phyloP scores from a whole-genome alignment of 176 grass and related monocot genomes.

The Olyra latifolia region DNA sequence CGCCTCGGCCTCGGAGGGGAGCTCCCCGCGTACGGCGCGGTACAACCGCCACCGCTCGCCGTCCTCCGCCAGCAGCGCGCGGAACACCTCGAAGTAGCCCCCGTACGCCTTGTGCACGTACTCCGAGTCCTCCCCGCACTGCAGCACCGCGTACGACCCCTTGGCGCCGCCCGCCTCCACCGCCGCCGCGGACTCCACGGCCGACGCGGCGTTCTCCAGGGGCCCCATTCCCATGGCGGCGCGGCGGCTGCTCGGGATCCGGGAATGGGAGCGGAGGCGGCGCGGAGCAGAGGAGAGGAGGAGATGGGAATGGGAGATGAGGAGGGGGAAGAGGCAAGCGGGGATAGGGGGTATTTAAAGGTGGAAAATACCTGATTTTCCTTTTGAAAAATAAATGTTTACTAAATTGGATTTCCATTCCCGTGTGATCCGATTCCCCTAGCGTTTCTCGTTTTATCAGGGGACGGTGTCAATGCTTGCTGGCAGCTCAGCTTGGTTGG shows the following conservation, averaged over 20 bases:
- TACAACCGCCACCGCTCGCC: constrained; percentile 72
- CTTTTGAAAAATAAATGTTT: neutral
- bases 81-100: constrained; percentile 85
- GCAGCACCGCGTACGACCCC: constrained; percentile 58
- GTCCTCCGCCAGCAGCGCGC: constrained; percentile 60
- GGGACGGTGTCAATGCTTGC: neutral
- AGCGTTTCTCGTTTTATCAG: neutral
- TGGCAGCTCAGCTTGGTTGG: neutral
- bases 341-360: constrained; percentile 19
- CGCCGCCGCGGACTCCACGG: neutral
- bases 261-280: constrained; percentile 20
- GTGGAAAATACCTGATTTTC: neutral
- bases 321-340: neutral
- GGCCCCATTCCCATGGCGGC: constrained; percentile 51
- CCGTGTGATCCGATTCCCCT: too few species aligned
- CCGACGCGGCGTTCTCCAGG: constrained; percentile 15
- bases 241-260: neutral
- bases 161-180: neutral
- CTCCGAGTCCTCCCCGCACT: constrained; percentile 90
- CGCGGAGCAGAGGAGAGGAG: neutral
- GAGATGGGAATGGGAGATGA: neutral
- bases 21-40: constrained; percentile 63
- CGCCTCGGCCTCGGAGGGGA: constrained; percentile 46
- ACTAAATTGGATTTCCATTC: neutral
- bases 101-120: constrained; percentile 75